phyloP scores from a whole-genome alignment of 1,284 basidiomycete genomes.

The Fistulinella staudtii region DNA sequence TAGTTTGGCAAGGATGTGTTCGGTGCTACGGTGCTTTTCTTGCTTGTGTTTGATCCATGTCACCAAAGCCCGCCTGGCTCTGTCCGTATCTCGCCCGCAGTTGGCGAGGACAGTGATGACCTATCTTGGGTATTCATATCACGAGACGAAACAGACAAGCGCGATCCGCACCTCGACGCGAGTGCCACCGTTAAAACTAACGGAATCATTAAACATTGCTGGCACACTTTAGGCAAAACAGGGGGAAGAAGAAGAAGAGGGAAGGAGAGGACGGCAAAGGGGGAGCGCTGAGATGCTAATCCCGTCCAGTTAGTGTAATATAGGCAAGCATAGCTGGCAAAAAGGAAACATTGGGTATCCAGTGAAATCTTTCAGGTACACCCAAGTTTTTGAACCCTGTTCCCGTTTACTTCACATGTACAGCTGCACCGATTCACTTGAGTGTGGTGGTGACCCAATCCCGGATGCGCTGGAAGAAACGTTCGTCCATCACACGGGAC shows the following conservation, averaged over 20 bases:
- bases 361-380: conserved; percentile 21
- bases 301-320: conserved; percentile 7
- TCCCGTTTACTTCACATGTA: conserved; percentile 11
- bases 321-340: conserved; percentile 11
- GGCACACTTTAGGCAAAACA: neutral
- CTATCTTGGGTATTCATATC: conserved; percentile 12
- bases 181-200: conserved; percentile 30
- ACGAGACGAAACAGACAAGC: neutral
- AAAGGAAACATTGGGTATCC: conserved; percentile 12
- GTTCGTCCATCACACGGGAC: conserved; percentile 8
- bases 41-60: conserved; percentile 32
- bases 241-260: neutral
- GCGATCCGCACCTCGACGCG: conserved; percentile 25
- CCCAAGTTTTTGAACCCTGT: neutral
- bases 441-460: conserved; percentile 16
- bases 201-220: conserved; percentile 24
- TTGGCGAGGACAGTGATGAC: conserved; percentile 34
- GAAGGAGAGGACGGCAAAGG: neutral
- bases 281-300: conserved; percentile 3
- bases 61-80: conserved; percentile 27
- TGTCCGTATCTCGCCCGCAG: conserved; percentile 28
- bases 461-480: conserved; percentile 1
- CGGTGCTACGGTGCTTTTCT: conserved; percentile 26
- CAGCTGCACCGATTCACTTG: conserved; percentile 4
- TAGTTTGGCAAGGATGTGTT: conserved; percentile 30